Base-by-base conservation (phyloP, 768 basidiomycete genomes). In the Leccinum obscurum region DNA sequence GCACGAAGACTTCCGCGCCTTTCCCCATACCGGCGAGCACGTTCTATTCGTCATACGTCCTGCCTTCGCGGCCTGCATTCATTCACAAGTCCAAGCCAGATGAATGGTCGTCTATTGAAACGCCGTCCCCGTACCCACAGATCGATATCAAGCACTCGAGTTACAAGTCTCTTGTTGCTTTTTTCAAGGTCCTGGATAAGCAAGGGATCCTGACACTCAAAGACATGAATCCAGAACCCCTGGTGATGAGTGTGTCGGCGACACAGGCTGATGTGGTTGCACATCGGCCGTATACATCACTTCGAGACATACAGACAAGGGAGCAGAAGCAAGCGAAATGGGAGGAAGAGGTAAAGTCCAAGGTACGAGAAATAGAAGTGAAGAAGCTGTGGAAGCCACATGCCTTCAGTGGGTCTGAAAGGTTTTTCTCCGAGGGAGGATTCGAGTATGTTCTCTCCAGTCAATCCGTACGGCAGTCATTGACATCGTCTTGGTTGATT, bases 151-250 rank as follows among this genome's bases (percentile, higher is more conserved):
- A 90, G 65, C 81, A 87, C 10, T 93, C 92, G 1, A 81, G 81
- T 2, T 83, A 87, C 77, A 97, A 95, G 74, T 91, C 92, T 10
- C 80, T 95, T 20, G 81, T 87, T 2, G 81, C 87, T 1, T 95
- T 96, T 77, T 80, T 97, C 66, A 94, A 90, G 70, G 68, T 82
- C 17, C 78, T 82, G 17, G 90, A 92, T 62, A 95, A 95, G 70
- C 83, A 85, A 8, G 82, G 81, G 0, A 71, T 97, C 24, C 67
- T 96, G 39, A 85, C 85, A 13, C 77, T 89, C 24, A 97, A 96
- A 69, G 81, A 88, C 22, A 72, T 52, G 70, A 78, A 68, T 70
- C 78, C 71, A 55, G 85, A 83, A 22, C 85, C 89, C 24, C 69
- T 87, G 24, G 73, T 85, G 10, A 79, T 78, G 56, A 78, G 77